These are phyloP conservation scores for Oryza brachyantha DNA, from an alignment of 176 grass and related monocot species.

Conservation along the genomic window DNA sequence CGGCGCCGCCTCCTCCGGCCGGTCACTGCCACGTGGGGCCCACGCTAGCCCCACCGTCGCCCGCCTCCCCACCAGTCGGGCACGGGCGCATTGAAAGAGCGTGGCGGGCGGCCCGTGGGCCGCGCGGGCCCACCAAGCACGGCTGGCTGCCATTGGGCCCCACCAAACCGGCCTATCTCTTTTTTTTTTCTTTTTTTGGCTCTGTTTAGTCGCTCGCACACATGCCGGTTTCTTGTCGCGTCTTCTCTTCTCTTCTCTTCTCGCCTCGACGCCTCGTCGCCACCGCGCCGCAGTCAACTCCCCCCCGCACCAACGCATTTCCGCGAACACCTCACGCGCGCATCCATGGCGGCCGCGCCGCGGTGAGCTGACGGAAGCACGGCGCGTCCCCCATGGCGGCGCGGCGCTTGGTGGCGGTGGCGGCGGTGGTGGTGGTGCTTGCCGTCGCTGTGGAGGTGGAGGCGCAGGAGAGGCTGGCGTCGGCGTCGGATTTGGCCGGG, in stretches of 20 bases:
- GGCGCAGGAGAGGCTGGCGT: constrained; percentile 28
- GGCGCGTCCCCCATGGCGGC: not conserved
- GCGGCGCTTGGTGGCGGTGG: too few species aligned
- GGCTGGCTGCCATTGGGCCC: constrained; percentile 19
- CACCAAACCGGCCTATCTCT: not conserved
- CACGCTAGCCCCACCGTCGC: not conserved
- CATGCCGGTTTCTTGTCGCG: constrained; percentile 17
- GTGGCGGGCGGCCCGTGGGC: constrained; percentile 31
- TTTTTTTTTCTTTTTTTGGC: not conserved
- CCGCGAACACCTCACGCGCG: constrained; percentile 7
- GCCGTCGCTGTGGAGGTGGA: too few species aligned
- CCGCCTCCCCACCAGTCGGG: constrained; percentile 11
- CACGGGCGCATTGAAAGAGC: constrained; percentile 37
- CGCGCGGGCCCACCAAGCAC: constrained; percentile 19
- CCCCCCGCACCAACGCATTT: constrained; percentile 9
- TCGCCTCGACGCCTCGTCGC: not conserved
- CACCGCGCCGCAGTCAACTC: constrained; percentile 32
- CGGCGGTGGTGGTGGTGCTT: too few species aligned
- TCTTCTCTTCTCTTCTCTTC: not conserved
- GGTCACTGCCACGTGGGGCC: not conserved
- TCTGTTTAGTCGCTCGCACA: constrained; percentile 2
- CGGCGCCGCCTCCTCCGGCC: not conserved
- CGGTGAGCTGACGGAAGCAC: not conserved
- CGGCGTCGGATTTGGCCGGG: constrained; percentile 40
- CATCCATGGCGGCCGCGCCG: constrained; percentile 30